Percentiles rank a stretch among this genome's conserved stretches.
Conservation (phyloP, 257 asterid genomes). For the Gentiana dahurica region DNA sequence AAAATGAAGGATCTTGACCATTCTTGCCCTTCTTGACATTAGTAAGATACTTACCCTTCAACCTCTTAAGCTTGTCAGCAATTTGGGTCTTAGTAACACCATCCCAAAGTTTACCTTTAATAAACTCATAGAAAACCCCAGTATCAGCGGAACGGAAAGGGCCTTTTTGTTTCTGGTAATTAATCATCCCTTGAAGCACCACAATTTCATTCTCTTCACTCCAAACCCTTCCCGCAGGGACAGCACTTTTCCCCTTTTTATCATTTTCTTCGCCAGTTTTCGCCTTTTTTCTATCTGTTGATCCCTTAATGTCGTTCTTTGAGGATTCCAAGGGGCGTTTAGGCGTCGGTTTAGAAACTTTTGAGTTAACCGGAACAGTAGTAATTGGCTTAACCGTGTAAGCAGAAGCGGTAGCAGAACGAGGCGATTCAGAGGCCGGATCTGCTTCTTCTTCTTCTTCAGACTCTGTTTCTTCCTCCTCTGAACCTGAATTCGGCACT, state of each 20-base stretch:
- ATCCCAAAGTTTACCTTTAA: conserved; percentile 27
- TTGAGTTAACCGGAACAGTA: neutral
- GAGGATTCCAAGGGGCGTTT: conserved; percentile 8
- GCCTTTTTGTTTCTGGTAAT: conserved; percentile 28
- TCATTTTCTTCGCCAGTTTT: conserved; percentile 13
- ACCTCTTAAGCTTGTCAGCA: conserved; percentile 33
- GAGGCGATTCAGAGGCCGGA: conserved; percentile 12
- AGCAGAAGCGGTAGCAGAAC: conserved; percentile 27
- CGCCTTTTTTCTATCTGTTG: conserved; percentile 13
- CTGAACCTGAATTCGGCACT: neutral
- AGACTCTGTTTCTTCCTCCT: conserved; percentile 3
- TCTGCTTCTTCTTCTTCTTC: conserved; percentile 12
- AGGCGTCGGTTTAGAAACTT: conserved; percentile 14
- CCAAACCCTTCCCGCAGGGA: conserved; percentile 35
- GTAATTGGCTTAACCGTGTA: conserved; percentile 29
- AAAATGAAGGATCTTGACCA: conserved; percentile 27
- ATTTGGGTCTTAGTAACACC: conserved; percentile 31
- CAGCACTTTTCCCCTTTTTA: conserved; percentile 10
- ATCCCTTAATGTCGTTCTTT: neutral
- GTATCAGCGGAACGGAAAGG: conserved; percentile 23
- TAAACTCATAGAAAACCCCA: conserved; percentile 27
- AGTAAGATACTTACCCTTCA: conserved; percentile 32
- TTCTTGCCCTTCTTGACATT: conserved; percentile 21
- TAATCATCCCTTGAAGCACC: conserved; percentile 39
- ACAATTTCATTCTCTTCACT: conserved; percentile 40